phyloP scores from a whole-genome alignment of 106 monocot species.

The Apostasia shenzhenica region DNA sequence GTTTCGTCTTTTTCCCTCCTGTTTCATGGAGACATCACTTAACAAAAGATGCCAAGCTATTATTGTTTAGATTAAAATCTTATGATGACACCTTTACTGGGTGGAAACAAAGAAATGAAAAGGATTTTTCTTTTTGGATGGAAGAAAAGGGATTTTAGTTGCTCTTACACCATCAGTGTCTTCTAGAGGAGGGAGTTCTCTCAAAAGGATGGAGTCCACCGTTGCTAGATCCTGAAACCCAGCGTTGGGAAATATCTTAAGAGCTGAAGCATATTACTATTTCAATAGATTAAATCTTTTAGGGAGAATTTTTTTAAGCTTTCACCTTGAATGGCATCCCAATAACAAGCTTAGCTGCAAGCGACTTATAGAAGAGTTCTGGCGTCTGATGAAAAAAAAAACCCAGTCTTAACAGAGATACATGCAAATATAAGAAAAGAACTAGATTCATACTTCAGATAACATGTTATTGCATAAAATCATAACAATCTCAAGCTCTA shows the following conservation, averaged over 20 bases:
- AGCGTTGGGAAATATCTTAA: background rate
- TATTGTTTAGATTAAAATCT: too few relatives aligned
- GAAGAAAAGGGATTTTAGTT: background rate
- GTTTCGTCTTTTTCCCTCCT: too few relatives aligned
- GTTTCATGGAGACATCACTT: too few relatives aligned
- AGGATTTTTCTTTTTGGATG: background rate
- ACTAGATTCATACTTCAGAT: too few relatives aligned
- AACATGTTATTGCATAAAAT: too few relatives aligned
- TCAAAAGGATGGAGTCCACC: constrained; percentile 91
- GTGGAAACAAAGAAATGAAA: background rate
- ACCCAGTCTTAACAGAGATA: background rate
- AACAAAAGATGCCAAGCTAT: too few relatives aligned
- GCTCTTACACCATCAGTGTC: constrained; percentile 76
- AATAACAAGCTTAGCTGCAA: constrained; percentile 88
- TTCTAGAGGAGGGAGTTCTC: constrained; percentile 78
- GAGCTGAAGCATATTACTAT: too few relatives aligned
- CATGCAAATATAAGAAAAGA: background rate
- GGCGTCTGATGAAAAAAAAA: constrained; percentile 52
- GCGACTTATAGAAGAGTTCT: constrained; percentile 86
- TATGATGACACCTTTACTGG: background rate
- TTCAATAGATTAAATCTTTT: too few relatives aligned
- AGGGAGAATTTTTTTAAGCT: background rate
- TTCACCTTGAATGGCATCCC: constrained; percentile 99
- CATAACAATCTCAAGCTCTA: too few relatives aligned
- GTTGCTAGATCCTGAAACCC: constrained; percentile 89